A percentile compares a stretch with the other conserved stretches of the same genome.
Conservation (phyloP, 768 basidiomycete genomes). For the Kwoniella sp. region DNA sequence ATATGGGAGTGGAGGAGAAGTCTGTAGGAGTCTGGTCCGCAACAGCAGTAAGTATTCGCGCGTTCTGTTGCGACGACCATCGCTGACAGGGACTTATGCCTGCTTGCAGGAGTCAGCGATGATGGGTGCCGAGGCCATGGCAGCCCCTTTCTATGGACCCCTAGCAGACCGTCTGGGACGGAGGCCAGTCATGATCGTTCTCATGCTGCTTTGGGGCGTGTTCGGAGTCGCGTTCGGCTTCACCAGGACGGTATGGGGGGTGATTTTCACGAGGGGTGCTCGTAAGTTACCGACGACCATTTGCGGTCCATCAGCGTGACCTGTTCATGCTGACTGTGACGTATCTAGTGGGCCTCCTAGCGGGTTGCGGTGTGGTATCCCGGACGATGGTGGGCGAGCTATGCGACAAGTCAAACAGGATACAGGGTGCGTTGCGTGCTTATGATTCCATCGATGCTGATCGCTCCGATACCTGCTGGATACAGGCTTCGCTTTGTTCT, state of each 20-base stretch:
- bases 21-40: conserved; percentile 35
- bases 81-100: neutral
- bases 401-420: conserved; percentile 31
- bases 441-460: too few relatives aligned
- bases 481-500: conserved; percentile 34
- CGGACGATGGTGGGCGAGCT: conserved; percentile 37
- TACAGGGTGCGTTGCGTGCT: conserved; percentile 23
- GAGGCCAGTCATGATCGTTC: conserved; percentile 26
- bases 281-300: conserved; percentile 25
- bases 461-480: neutral
- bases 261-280: conserved; percentile 20
- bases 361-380: conserved; percentile 33
- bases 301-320: too few relatives aligned
- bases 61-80: neutral
- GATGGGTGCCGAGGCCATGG: conserved; percentile 28
- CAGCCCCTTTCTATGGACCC: conserved; percentile 31
- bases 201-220: conserved; percentile 24
- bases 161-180: conserved; percentile 30
- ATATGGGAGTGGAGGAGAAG: conserved; percentile 33
- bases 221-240: conserved; percentile 30
- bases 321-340: too few relatives aligned
- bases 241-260: conserved; percentile 17
- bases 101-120: conserved; percentile 28
- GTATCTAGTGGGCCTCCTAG: conserved; percentile 28
- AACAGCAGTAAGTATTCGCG: conserved; percentile 21